Conservation (phyloP, 768 basidiomycete species). For the Boletus pseudo-olivaceus region DNA sequence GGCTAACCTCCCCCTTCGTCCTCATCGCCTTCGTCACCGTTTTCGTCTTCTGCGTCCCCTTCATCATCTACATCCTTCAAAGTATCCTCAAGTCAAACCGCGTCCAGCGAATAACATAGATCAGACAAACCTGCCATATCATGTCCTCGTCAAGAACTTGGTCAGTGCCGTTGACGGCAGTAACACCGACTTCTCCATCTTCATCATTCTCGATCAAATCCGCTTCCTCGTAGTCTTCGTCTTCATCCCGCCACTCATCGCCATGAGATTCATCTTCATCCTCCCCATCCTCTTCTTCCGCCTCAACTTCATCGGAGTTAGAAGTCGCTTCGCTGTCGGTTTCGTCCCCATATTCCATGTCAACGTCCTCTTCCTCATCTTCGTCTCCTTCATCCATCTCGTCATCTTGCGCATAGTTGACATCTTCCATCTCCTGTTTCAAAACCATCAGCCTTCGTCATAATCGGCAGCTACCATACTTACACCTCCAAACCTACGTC, state of each 20-base stretch:
- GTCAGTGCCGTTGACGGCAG: slow-evolving; percentile 48
- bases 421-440: slow-evolving; percentile 80
- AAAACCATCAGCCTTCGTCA: slow-evolving; percentile 16
- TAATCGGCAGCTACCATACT: slow-evolving; percentile 30
- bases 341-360: slow-evolving; percentile 84
- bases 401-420: slow-evolving; percentile 61
- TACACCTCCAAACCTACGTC: slow-evolving; percentile 69
- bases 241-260: slow-evolving; percentile 55
- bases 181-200: slow-evolving; percentile 43
- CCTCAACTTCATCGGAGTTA: slow-evolving; percentile 65
- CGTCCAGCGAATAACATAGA: neutral
- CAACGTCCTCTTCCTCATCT: slow-evolving; percentile 78
- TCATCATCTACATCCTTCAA: slow-evolving; percentile 54
- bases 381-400: slow-evolving; percentile 83
- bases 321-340: slow-evolving; percentile 82
- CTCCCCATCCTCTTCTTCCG: slow-evolving; percentile 61
- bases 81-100: slow-evolving; percentile 7
- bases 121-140: slow-evolving; percentile 52
- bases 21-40: slow-evolving; percentile 53
- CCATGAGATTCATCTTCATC: slow-evolving; percentile 45
- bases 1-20: slow-evolving; percentile 22
- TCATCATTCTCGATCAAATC: slow-evolving; percentile 62
- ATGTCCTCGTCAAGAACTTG: slow-evolving; percentile 49
- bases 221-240: slow-evolving; percentile 57
- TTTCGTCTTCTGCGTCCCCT: slow-evolving; percentile 55